Base-by-base conservation (phyloP, 202 grass and related monocot species). In the Eragrostis tef region DNA sequence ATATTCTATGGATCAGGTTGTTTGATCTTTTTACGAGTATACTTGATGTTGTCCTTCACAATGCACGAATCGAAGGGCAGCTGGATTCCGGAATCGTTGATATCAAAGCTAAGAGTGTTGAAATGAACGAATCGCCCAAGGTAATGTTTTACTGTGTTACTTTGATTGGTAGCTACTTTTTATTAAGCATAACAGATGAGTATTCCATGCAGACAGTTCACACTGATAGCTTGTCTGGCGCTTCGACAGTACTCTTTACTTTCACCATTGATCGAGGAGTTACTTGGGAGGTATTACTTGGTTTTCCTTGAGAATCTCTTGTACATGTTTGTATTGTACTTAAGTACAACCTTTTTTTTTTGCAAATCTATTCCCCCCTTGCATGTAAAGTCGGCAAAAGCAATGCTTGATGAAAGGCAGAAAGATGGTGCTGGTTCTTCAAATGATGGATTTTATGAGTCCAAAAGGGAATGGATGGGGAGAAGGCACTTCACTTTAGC, bases 391-490 rank as follows among this genome's bases (percentile, higher is more conserved):
- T 86, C 25, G 46, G 93, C 93, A 56, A 89, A 94, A 78, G 63
- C 68, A 79, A 90, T 87, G 84, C 91, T 99, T 72, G 93, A 94
- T 14, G 89, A 86, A 34, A 90, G 73, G 76, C 77, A 92, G 56
- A 90, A 81, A 64, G 86, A 91, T 88, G 66, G 78, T 70, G 62
- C 73, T 73, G 34, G 85, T 72, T 89, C 83, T 75, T 86, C 71
- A 53, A 87, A 77, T 89, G 91, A 94, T 71, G 97, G 93, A 47
- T 99, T 99, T 88, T 99, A 99, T 15, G 97, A 96, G 79, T 99
- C 97, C 31, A 99, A 44, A 86, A 96, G 97, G 78, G 97, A 99
- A 90, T 99, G 97, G 97, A 93, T 99, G 97, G 97, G 97, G 12
- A 90, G 88, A 86, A 89, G 91, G 31, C 97, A 99, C 63, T 93